These are phyloP conservation scores for Boletales sp. DNA, from an alignment of 768 basidiomycete genomes.

Conservation along the genomic window DNA sequence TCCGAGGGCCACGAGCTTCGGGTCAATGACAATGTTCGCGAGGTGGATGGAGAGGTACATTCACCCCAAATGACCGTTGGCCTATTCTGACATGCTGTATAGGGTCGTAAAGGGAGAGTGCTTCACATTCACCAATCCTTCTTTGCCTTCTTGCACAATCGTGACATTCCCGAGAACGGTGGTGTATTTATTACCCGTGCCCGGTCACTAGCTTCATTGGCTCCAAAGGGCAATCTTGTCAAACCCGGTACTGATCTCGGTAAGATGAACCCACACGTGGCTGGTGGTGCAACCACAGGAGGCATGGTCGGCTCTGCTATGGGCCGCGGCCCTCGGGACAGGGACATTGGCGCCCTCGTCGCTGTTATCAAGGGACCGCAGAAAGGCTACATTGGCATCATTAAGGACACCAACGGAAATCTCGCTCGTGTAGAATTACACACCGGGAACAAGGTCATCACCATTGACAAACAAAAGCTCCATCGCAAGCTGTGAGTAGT, in stretches of 20 bases:
- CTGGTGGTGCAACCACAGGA: slow-evolving; percentile 51
- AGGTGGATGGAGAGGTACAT: slow-evolving; percentile 81
- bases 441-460: slow-evolving; percentile 85
- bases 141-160: slow-evolving; percentile 92
- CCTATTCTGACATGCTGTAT: slow-evolving; percentile 1
- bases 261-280: slow-evolving; percentile 84
- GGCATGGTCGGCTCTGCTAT: slow-evolving; percentile 84
- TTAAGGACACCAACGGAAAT: slow-evolving; percentile 92
- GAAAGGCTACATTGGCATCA: slow-evolving; percentile 87
- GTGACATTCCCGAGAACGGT: slow-evolving; percentile 85
- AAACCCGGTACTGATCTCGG: slow-evolving; percentile 73
- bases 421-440: slow-evolving; percentile 87
- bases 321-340: slow-evolving; percentile 77
- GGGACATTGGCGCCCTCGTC: slow-evolving; percentile 77
- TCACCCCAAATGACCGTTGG: neutral
- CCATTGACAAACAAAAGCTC: slow-evolving; percentile 78
- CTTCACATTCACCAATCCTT: slow-evolving; percentile 93
- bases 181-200: slow-evolving; percentile 93
- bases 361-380: slow-evolving; percentile 81
- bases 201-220: slow-evolving; percentile 75
- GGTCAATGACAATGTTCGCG: slow-evolving; percentile 89
- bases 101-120: slow-evolving; percentile 86
- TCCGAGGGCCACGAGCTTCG: slow-evolving; percentile 84
- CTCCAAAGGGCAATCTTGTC: slow-evolving; percentile 76
- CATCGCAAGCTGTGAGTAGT: slow-evolving; percentile 65